These are phyloP conservation scores for Geotrichum macrosporum DNA, from an alignment of 1,139 yeast genomes.

Conservation along the genomic window DNA sequence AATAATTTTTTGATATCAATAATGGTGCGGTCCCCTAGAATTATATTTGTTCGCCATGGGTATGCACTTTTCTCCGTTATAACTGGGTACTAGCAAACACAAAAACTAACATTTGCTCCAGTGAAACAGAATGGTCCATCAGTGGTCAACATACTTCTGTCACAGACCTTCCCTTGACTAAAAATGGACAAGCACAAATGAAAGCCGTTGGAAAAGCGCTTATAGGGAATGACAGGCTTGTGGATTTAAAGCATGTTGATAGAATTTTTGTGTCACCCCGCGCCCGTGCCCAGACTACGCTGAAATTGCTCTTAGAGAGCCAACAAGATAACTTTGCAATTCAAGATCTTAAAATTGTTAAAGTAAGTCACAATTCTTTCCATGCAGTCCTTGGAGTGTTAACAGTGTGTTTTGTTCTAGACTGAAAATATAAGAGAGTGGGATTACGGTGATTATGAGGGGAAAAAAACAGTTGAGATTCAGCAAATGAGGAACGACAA, in stretches of 20 bases:
- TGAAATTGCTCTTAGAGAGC: constrained; percentile 47
- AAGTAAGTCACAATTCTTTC: neutral
- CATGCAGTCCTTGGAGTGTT: constrained; percentile 19
- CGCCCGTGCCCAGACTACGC: constrained; percentile 69
- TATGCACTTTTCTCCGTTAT: constrained; percentile 24
- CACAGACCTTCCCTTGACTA: constrained; percentile 76
- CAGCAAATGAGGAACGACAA: constrained; percentile 52
- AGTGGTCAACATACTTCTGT: constrained; percentile 86
- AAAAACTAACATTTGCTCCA: constrained; percentile 31
- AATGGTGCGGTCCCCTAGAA: constrained; percentile 53
- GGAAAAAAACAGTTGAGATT: constrained; percentile 65
- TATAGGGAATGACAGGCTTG: constrained; percentile 56
- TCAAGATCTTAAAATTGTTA: constrained; percentile 5
- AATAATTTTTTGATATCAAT: neutral
- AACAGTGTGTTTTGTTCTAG: constrained; percentile 32
- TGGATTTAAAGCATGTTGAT: constrained; percentile 60
- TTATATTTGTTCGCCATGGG: constrained; percentile 75
- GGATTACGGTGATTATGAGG: constrained; percentile 97
- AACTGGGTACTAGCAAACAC: neutral
- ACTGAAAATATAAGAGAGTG: constrained; percentile 79
- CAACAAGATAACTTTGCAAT: constrained; percentile 6
- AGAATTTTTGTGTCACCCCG: constrained; percentile 77
- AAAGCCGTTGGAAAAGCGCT: constrained; percentile 64
- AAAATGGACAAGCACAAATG: constrained; percentile 74
- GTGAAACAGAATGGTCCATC: constrained; percentile 94